phyloP scores from a whole-genome alignment of 2,329 filamentous ascomycete genomes.

The Paracamarosporium sp. region DNA sequence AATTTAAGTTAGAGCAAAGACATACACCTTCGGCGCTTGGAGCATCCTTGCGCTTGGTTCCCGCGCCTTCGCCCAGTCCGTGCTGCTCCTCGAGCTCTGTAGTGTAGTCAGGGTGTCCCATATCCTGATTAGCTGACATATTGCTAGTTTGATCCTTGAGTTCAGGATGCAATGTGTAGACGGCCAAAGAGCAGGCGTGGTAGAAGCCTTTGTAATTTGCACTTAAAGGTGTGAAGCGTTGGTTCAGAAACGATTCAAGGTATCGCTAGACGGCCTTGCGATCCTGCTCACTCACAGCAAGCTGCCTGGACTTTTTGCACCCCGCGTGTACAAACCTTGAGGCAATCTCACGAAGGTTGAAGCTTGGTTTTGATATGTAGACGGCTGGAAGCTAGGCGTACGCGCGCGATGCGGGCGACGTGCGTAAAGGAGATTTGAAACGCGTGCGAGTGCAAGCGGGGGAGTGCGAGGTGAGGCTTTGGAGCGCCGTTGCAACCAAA shows the following conservation, averaged over 20 bases:
- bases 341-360: background rate
- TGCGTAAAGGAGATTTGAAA: background rate
- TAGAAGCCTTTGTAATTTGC: background rate
- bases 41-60: conserved; percentile 1
- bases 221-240: no score
- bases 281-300: background rate
- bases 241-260: no score
- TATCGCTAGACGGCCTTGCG: background rate
- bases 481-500: conserved; percentile 3
- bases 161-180: background rate
- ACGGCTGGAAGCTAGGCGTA: background rate
- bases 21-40: conserved; percentile 22
- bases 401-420: background rate
- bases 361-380: no score
- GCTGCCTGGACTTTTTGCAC: background rate
- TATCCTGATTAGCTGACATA: background rate
- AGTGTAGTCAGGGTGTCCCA: background rate
- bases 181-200: background rate
- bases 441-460: background rate
- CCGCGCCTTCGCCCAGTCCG: background rate
- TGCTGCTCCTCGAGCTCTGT: background rate
- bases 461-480: background rate
- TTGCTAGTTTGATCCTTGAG: background rate
- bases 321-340: background rate
- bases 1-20: background rate